Evolutionary conservation across 116 monocot species (phyloP).

Genomic region (Dioscorea cayenensis): DNA sequence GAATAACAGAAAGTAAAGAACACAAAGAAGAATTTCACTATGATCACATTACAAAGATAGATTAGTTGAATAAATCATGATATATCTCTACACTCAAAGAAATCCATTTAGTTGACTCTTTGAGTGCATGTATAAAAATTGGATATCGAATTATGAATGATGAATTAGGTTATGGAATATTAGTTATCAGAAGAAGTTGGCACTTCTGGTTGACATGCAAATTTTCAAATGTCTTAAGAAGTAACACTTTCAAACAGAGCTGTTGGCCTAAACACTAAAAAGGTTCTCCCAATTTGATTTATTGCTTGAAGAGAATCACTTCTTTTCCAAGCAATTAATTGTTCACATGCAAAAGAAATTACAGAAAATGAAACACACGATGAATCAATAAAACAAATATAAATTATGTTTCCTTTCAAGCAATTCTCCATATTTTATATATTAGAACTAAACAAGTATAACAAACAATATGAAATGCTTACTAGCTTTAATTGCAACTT

Average conservation of each 20-base stretch:
- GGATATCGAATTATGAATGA: background rate
- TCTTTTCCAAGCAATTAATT: background rate
- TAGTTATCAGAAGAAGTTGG: background rate
- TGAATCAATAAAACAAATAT: too few species aligned
- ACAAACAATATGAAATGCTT: background rate
- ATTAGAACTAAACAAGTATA: background rate
- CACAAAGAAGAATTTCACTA: too few species aligned
- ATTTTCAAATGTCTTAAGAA: background rate
- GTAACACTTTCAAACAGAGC: background rate
- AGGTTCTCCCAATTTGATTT: background rate
- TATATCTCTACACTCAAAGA: background rate
- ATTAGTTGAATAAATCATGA: background rate
- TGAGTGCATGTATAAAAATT: background rate
- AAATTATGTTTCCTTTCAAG: too few species aligned
- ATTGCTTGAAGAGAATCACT: background rate
- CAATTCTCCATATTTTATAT: background rate
- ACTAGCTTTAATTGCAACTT: background rate
- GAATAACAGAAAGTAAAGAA: too few species aligned
- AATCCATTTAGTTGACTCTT: background rate
- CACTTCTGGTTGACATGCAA: background rate
- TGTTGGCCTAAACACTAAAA: background rate
- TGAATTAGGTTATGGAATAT: slow-evolving; percentile 1
- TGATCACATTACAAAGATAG: too few species aligned
- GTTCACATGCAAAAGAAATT: background rate
- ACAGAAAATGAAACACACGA: too few species aligned